Evolutionary conservation across 2,329 filamentous ascomycete genomes (phyloP).

Genomic region (Apiospora pterosperma): DNA sequence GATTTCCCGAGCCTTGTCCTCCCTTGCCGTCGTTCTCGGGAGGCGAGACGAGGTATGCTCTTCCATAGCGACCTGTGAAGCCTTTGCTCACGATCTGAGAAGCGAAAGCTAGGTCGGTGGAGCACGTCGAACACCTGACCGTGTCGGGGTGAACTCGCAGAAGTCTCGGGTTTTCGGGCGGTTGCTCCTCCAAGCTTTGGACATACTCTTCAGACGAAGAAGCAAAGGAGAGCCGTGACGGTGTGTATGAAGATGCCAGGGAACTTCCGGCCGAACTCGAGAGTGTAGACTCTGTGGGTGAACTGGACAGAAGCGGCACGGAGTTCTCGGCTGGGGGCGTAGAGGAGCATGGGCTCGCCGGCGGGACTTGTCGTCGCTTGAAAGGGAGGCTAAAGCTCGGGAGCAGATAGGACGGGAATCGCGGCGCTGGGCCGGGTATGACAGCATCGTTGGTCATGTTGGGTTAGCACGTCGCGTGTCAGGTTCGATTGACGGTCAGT

Average conservation of each 20-base stretch:
- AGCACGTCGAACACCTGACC: slow-evolving; percentile 56
- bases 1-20: slow-evolving; percentile 13
- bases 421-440: slow-evolving; percentile 23
- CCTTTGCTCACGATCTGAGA: slow-evolving; percentile 63
- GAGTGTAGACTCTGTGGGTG: slow-evolving; percentile 30
- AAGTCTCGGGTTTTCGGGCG: slow-evolving; percentile 26
- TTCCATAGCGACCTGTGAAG: slow-evolving; percentile 63
- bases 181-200: slow-evolving; percentile 14
- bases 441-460: not conserved
- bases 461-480: not conserved
- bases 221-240: slow-evolving; percentile 19
- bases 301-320: slow-evolving; percentile 32
- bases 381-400: slow-evolving; percentile 49
- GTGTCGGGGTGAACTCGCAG: slow-evolving; percentile 48
- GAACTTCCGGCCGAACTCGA: slow-evolving; percentile 22
- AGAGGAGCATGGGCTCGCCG: slow-evolving; percentile 26
- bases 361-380: slow-evolving; percentile 31
- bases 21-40: slow-evolving; percentile 16
- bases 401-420: slow-evolving; percentile 50
- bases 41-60: slow-evolving; percentile 57
- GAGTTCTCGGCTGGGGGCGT: slow-evolving; percentile 19
- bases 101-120: slow-evolving; percentile 57
- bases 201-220: slow-evolving; percentile 4
- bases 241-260: slow-evolving; percentile 19
- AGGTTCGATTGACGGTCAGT: not conserved